phyloP scores from a whole-genome alignment of 306 rosid genomes.

The Vicia sativa region DNA sequence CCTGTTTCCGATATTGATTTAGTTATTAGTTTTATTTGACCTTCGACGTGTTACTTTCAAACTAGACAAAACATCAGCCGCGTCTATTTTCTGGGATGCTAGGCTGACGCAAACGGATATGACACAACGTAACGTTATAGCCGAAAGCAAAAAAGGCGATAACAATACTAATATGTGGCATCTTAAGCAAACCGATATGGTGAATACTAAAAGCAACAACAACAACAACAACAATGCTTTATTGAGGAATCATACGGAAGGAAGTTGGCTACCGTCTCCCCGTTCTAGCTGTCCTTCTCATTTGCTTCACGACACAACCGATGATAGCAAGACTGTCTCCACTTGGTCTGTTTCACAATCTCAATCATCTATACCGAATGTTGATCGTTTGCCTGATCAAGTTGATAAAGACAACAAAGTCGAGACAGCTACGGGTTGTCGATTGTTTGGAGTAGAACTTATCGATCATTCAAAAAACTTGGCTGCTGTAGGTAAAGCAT shows the following conservation, averaged over 20 bases:
- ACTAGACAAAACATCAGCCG: constrained; percentile 51
- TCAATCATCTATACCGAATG: constrained; percentile 46
- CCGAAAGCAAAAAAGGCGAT: constrained; percentile 61
- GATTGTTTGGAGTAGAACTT: constrained; percentile 79
- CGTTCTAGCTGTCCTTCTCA: constrained; percentile 53
- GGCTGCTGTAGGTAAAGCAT: constrained; percentile 44
- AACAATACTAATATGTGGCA: constrained; percentile 49
- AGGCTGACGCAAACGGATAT: constrained; percentile 52
- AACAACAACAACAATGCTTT: constrained; percentile 49
- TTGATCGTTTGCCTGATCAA: constrained; percentile 48
- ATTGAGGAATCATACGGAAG: constrained; percentile 59
- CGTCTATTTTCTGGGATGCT: constrained; percentile 63
- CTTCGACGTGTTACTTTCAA: constrained; percentile 11
- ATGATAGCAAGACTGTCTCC: constrained; percentile 61
- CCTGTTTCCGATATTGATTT: neutral
- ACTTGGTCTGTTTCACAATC: constrained; percentile 56
- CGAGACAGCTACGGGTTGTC: constrained; percentile 60
- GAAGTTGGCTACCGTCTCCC: constrained; percentile 66
- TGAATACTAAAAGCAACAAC: constrained; percentile 51
- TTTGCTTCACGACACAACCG: constrained; percentile 56
- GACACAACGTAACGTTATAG: constrained; percentile 47
- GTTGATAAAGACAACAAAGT: constrained; percentile 64
- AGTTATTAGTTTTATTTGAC: constrained; percentile 30
- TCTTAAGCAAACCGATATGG: constrained; percentile 53
- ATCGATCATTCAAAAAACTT: constrained; percentile 48